Conservation (phyloP, 2,329 filamentous ascomycete genomes). For the Colletotrichum sansevieriae region DNA sequence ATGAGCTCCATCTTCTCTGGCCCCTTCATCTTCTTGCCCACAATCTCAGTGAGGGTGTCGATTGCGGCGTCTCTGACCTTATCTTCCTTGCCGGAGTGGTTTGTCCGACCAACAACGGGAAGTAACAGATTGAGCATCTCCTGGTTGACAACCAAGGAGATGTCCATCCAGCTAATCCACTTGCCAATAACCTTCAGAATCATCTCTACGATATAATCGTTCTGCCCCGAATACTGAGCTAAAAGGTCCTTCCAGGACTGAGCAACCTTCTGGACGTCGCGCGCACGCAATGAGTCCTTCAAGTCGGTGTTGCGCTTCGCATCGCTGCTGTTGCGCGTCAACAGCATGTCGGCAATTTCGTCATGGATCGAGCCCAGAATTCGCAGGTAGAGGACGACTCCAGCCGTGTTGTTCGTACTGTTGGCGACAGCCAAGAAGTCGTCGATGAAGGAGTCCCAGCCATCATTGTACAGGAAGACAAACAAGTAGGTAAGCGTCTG, state of each 20-base stretch:
- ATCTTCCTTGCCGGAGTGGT: conserved; percentile 73
- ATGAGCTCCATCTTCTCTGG: conserved; percentile 96
- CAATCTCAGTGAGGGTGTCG: conserved; percentile 94
- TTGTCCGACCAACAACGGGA: conserved; percentile 84
- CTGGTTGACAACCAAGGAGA: conserved; percentile 91
- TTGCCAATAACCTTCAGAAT: conserved; percentile 92
- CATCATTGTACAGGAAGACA: conserved; percentile 84
- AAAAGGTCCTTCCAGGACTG: conserved; percentile 93
- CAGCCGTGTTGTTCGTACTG: conserved; percentile 70
- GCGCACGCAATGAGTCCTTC: conserved; percentile 88
- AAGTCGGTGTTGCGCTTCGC: conserved; percentile 88
- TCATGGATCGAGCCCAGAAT: conserved; percentile 93
- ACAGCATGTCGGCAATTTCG: conserved; percentile 93
- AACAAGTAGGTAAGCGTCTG: conserved; percentile 97
- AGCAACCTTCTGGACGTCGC: conserved; percentile 90
- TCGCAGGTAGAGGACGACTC: conserved; percentile 88
- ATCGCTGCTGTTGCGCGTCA: conserved; percentile 82
- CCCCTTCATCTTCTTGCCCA: conserved; percentile 97
- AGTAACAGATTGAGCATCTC: conserved; percentile 88
- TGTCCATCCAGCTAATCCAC: conserved; percentile 99
- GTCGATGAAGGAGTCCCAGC: conserved; percentile 92
- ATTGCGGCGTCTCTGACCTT: conserved; percentile 91
- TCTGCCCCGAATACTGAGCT: conserved; percentile 77
- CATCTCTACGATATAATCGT: conserved; percentile 84
- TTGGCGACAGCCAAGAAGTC: conserved; percentile 86